These are phyloP conservation scores for Pyrenochaeta sp. DNA, from an alignment of 2,329 filamentous ascomycete species.

Conservation along the genomic window DNA sequence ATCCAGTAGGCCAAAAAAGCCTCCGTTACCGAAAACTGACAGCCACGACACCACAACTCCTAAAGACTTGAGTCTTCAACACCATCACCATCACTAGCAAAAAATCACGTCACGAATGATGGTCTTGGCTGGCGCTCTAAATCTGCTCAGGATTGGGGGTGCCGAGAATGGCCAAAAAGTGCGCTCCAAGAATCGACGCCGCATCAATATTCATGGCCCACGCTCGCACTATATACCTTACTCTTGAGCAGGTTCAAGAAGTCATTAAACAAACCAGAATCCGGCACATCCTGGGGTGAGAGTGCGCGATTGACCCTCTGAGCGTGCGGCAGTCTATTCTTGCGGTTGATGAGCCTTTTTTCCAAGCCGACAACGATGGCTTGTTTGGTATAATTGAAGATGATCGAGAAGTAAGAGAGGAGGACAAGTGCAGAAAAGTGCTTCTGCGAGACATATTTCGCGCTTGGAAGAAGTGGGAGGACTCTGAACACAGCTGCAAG, in stretches of 20 bases:
- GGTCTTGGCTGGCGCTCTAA: slow-evolving; percentile 19
- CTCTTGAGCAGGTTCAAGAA: slow-evolving; percentile 37
- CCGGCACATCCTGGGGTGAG: slow-evolving; percentile 40
- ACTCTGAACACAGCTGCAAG: slow-evolving; percentile 47
- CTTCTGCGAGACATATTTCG: slow-evolving; percentile 38
- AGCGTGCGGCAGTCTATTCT: slow-evolving; percentile 34
- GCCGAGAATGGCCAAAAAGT: slow-evolving; percentile 38
- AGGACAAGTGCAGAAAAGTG: slow-evolving; percentile 41
- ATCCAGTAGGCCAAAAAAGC: slow-evolving; percentile 23
- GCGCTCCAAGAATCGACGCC: slow-evolving; percentile 38
- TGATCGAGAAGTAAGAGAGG: slow-evolving; percentile 47
- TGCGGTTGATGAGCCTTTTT: slow-evolving; percentile 31
- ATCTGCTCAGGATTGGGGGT: slow-evolving; percentile 33
- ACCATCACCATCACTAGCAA: slow-evolving; percentile 30
- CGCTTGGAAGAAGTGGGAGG: slow-evolving; percentile 39
- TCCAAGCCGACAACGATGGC: slow-evolving; percentile 44
- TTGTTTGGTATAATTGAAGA: slow-evolving; percentile 55
- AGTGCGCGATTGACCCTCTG: slow-evolving; percentile 35
- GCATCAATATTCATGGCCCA: slow-evolving; percentile 48
- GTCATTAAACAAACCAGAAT: slow-evolving; percentile 27
- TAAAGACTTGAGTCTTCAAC: slow-evolving; percentile 26
- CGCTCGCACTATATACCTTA: slow-evolving; percentile 52
- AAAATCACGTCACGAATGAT: slow-evolving; percentile 31
- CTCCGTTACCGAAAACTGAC: slow-evolving; percentile 10
- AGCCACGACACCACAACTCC: slow-evolving; percentile 7